Base-by-base conservation (phyloP, 2,329 filamentous ascomycete genomes). In the Ophiocordyceps australis region DNA sequence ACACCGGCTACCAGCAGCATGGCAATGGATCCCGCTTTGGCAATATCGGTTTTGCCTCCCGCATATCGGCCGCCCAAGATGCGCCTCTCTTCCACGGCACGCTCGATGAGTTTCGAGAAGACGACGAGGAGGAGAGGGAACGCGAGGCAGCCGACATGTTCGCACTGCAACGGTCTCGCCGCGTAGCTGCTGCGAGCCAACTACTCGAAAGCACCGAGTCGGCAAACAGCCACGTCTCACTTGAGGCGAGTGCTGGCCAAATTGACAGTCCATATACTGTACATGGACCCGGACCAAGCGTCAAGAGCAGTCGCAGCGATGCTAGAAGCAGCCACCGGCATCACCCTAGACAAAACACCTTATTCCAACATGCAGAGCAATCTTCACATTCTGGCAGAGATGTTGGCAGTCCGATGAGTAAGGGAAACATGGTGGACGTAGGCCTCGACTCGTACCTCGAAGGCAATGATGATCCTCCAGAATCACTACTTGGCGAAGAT, bases 21-120 rank as follows among this genome's bases (percentile, higher is more conserved):
- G 65, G 69, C 28, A 54, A 63, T 9, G 63, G 68, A 22, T 81
- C 79, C 3, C 73, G 83, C 24, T 67, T 82, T 38, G 85, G 91
- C 33, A 55, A 57, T 27, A 43, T 64, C 28, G 74, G 73, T 17
- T 92, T 93, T 46, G 71, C 76, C 16, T 82, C 80, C 9, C 68
- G 83, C 26, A 73, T 78, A 32, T 67, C 76, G 5, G 62, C 70
- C 23, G 60, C 61, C 13, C 75, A 80, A 30, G 79, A 83, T 37
- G 85, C 86, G 8, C 89, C 89, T 28, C 61, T 98, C n/a, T 95
- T 98, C 49, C 83, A 89, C 50, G 92, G 82, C 42, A 74, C 80
- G 5, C 69, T 83, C 11, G 83, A 93, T 47, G 82, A 91, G 43
- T 89, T 91, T 35, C 73, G 78, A 33, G 85, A 91, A 43, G 85